phyloP scores from a whole-genome alignment of 805 yeast genomes.

The Kluyveromyces aestuarii region DNA sequence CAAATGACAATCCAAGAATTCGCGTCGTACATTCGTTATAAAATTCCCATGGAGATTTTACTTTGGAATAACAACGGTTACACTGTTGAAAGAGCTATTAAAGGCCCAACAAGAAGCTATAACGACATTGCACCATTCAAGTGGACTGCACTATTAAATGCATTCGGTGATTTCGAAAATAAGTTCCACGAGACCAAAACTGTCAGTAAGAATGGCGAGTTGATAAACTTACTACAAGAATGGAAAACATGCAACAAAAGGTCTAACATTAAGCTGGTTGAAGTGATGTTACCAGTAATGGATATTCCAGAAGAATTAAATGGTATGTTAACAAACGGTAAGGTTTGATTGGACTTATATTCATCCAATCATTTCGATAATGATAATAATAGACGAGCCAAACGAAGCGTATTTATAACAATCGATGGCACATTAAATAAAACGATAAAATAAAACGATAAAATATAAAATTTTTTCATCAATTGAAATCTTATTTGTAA shows the following conservation, averaged over 20 bases:
- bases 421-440: too few relatives aligned
- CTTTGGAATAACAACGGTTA: slow-evolving; percentile 81
- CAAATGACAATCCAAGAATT: slow-evolving; percentile 90
- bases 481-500: too few relatives aligned
- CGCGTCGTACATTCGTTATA: slow-evolving; percentile 51
- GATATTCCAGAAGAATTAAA: slow-evolving; percentile 61
- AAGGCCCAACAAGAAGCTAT: slow-evolving; percentile 67
- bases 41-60: slow-evolving; percentile 58
- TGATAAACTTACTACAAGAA: slow-evolving; percentile 30
- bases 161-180: slow-evolving; percentile 47
- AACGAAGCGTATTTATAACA: too few relatives aligned
- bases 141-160: slow-evolving; percentile 60
- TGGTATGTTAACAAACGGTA: slow-evolving; percentile 30
- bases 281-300: slow-evolving; percentile 46
- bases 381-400: too few relatives aligned
- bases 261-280: slow-evolving; percentile 42
- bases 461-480: too few relatives aligned
- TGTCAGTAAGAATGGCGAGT: slow-evolving; percentile 33
- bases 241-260: slow-evolving; percentile 28
- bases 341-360: slow-evolving; percentile 2
- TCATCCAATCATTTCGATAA: too few relatives aligned
- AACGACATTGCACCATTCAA: slow-evolving; percentile 81
- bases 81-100: slow-evolving; percentile 79
- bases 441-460: too few relatives aligned
- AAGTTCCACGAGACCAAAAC: slow-evolving; percentile 24